Base-by-base conservation (phyloP, 2,329 filamentous ascomycete genomes). In the Aspergillus phoenicis region DNA sequence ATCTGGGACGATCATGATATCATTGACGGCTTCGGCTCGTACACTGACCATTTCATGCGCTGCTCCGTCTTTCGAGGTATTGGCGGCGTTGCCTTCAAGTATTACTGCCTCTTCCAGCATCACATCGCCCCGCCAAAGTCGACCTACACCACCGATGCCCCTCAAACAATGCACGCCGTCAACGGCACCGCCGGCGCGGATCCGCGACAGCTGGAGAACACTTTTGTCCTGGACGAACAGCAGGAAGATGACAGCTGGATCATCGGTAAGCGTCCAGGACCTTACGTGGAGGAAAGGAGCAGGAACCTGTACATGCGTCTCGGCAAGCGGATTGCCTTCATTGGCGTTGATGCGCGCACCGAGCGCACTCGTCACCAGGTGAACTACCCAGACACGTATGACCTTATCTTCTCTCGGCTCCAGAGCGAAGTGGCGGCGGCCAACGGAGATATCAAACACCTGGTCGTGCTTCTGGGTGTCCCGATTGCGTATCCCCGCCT, bases 331-430 rank as follows among this genome's bases (percentile, higher is more conserved):
- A 88, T 91, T 68, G 84, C 87, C 39, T 86, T 87, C 70, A 71
- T 84, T 54, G 85, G 87, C 73, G 79, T 85, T 69, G 84, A 87
- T 74, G 84, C 84, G 8, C 82, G 85, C 13, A 86, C 84, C n/a
- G 84, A 89, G 84, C 90, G 93, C 24, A 97, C 94, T 8, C 87
- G 94, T 39, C 92, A 96, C 71, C 93, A 97, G 77, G 88, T 98
- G 78, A 97, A 97, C 80, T 97, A 97, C 70, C 75, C 81, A 60
- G 78, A 89, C 76, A 79, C 93, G 75, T 76, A 89, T 79, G 73
- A 84, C 71, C 64, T 85, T 80, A 82, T 89, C 51, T 89, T 88
- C 69, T 71, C 80, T 38, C 83, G 85, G 3, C 74, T 87, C 3
- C 73, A 82, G 30, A 73, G 75, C 10, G 84, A 88, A 64, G 77